Percentiles rank a stretch among this genome's conserved stretches.
Evolutionary conservation across 495 filamentous ascomycete species (phyloP).

Genomic region (Astrocystis sublimbata): DNA sequence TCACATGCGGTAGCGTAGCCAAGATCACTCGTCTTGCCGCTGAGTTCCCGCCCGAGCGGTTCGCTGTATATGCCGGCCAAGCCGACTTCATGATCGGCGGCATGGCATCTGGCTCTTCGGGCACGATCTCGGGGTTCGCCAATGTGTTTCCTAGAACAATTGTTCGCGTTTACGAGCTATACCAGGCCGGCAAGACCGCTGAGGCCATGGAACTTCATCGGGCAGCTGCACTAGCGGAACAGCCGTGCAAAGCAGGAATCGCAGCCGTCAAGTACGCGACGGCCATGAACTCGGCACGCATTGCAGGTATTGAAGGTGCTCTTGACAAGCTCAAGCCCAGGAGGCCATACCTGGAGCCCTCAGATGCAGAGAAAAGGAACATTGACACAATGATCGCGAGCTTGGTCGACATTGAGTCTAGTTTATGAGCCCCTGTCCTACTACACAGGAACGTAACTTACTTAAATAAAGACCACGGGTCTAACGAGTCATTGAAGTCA

Average conservation of each 20-base stretch:
- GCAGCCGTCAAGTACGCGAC: conserved; percentile 66
- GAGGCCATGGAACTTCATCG: conserved; percentile 60
- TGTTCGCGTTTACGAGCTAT: conserved; percentile 55
- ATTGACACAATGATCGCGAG: conserved; percentile 52
- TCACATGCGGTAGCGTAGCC: conserved; percentile 69
- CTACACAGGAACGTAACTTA: too few species aligned
- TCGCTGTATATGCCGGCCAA: conserved; percentile 68
- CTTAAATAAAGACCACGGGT: too few species aligned
- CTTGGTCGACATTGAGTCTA: conserved; percentile 50
- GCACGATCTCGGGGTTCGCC: conserved; percentile 66
- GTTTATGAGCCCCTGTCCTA: too few species aligned
- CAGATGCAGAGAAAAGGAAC: conserved; percentile 48
- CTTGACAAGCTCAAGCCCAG: conserved; percentile 58
- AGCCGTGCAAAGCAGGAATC: conserved; percentile 61
- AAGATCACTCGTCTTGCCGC: conserved; percentile 57
- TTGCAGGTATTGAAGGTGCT: conserved; percentile 58
- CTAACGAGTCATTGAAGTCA: too few species aligned
- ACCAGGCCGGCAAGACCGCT: conserved; percentile 45
- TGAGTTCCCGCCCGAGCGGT: conserved; percentile 54
- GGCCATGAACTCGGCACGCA: conserved; percentile 53
- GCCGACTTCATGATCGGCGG: conserved; percentile 70
- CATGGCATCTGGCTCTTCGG: conserved; percentile 58
- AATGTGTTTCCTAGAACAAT: conserved; percentile 64
- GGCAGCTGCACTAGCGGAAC: conserved; percentile 52
- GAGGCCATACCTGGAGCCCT: conserved; percentile 57